Conservation (phyloP, 768 basidiomycete genomes). For the Boletus fagicola region DNA sequence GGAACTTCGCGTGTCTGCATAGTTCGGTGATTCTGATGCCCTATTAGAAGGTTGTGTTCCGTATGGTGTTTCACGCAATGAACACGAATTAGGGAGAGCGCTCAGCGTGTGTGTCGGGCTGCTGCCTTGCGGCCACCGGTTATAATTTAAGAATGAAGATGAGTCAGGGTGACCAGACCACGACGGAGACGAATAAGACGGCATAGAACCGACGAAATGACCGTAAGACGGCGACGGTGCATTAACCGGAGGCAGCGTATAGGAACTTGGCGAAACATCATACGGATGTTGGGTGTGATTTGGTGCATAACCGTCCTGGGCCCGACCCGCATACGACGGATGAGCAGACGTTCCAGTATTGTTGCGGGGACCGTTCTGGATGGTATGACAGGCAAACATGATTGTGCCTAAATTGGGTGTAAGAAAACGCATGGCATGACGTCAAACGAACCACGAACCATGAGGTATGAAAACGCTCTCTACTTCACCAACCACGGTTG, state of each 20-base stretch:
- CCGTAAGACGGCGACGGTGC: slow-evolving; percentile 28
- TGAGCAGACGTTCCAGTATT: slow-evolving; percentile 19
- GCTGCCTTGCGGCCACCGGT: slow-evolving; percentile 28
- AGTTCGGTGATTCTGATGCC: slow-evolving; percentile 37
- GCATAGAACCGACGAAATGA: slow-evolving; percentile 24
- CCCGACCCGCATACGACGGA: slow-evolving; percentile 25
- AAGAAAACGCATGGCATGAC: slow-evolving; percentile 34
- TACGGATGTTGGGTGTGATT: slow-evolving; percentile 29
- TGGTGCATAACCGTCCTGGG: slow-evolving; percentile 27
- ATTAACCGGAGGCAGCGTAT: slow-evolving; percentile 34
- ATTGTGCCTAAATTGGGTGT: slow-evolving; percentile 30
- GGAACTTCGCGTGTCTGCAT: slow-evolving; percentile 27
- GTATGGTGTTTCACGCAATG: slow-evolving; percentile 32
- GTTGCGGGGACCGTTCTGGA: slow-evolving; percentile 29
- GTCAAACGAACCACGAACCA: slow-evolving; percentile 52
- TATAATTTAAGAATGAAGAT: slow-evolving; percentile 31
- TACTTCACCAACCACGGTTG: slow-evolving; percentile 59
- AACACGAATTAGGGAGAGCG: slow-evolving; percentile 25
- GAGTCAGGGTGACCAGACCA: slow-evolving; percentile 32
- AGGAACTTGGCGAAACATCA: slow-evolving; percentile 28
- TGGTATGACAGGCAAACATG: slow-evolving; percentile 41
- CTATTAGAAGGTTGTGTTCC: slow-evolving; percentile 34
- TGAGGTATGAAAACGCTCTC: slow-evolving; percentile 91
- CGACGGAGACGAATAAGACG: slow-evolving; percentile 28
- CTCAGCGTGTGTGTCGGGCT: slow-evolving; percentile 30